Base-by-base conservation (phyloP, 2,329 filamentous ascomycete species). In the Clonostachys chloroleuca region DNA sequence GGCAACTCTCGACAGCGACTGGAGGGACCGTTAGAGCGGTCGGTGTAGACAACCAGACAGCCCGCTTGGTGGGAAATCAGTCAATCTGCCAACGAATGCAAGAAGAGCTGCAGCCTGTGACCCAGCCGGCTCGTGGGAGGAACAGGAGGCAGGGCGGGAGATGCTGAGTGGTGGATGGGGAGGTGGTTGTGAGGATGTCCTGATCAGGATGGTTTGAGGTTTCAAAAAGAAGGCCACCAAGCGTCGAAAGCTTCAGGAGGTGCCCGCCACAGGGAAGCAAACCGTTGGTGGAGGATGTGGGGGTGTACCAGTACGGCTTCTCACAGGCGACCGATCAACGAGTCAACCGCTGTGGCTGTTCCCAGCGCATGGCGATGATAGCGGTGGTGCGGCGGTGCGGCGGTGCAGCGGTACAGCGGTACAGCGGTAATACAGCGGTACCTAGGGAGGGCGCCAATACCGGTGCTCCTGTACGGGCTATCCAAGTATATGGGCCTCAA, bases 51-150 rank as follows among this genome's bases (percentile, higher is more conserved):
- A 14, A 33, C 39, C 46, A 49, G 53, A 39, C 37, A 42, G 35
- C 42, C 37, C 37, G 45, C 45, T 34, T 14, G 18, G 33, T 12
- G 33, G 37, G 24, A 8, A 30, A 30, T 30, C 24, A 30, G 24
- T 17, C 24, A 33, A 30, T 40, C 18, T 43, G 41, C 43, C 40
- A 46, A 54, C 47, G 47, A 50, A 47, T 51, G 55, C 43, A 47
- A 54, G 55, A 52, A 53, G 54, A 63, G 56, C 50, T 57, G 59
- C 56, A 65, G 61, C 63, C 61, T 60, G 63, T 62, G 62, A 64
- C 61, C 65, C 62, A 61, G 64, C 63, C 59, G 58, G 59, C 56
- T 66, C 57, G 56, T 48, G 44, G 20, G 39, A 43, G 40, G 34
- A 20, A 40, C 34, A 40, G 35, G 47, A 43, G 30, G 30, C 20